Percentiles rank a stretch among this genome's conserved stretches.
phyloP scores from a whole-genome alignment of 1,139 yeast genomes.

The Yamadazyma kanchanaburiensis region DNA sequence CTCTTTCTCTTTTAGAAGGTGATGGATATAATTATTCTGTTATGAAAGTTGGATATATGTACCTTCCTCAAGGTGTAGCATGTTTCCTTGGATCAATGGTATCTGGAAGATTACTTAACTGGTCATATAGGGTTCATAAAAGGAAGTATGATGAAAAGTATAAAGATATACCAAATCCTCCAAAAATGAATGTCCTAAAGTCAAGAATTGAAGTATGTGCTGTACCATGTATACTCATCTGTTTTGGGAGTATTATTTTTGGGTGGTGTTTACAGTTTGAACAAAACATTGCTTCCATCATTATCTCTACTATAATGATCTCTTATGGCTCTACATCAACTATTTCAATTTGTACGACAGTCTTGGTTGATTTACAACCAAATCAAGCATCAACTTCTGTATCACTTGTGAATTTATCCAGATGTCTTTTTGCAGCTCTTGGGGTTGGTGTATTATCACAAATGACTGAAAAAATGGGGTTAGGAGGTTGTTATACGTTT shows the following conservation, averaged over 20 bases:
- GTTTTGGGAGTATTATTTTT: slow-evolving; percentile 30
- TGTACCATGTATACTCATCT: slow-evolving; percentile 20
- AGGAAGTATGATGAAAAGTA: slow-evolving; percentile 16
- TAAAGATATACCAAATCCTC: slow-evolving; percentile 13
- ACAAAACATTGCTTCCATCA: slow-evolving; percentile 24
- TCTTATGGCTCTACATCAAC: slow-evolving; percentile 26
- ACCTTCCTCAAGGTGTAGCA: slow-evolving; percentile 37
- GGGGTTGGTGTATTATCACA: slow-evolving; percentile 30
- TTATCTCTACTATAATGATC: slow-evolving; percentile 28
- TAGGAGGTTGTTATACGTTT: slow-evolving; percentile 38
- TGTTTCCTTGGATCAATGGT: slow-evolving; percentile 28
- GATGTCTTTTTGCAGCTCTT: slow-evolving; percentile 36
- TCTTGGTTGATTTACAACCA: slow-evolving; percentile 37
- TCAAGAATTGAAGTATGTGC: slow-evolving; percentile 27
- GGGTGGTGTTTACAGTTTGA: slow-evolving; percentile 39
- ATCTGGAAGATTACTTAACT: slow-evolving; percentile 26
- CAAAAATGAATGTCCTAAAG: slow-evolving; percentile 25
- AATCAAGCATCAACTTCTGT: slow-evolving; percentile 31
- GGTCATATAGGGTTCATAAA: slow-evolving; percentile 22
- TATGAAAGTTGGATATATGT: slow-evolving; percentile 35
- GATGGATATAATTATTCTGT: slow-evolving; percentile 29
- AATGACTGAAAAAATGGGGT: slow-evolving; percentile 24
- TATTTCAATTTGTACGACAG: slow-evolving; percentile 29
- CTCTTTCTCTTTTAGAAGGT: slow-evolving; percentile 28
- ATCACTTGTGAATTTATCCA: slow-evolving; percentile 33